phyloP scores from a whole-genome alignment of 305 asterid genomes.

The Fraxinus sp. region DNA sequence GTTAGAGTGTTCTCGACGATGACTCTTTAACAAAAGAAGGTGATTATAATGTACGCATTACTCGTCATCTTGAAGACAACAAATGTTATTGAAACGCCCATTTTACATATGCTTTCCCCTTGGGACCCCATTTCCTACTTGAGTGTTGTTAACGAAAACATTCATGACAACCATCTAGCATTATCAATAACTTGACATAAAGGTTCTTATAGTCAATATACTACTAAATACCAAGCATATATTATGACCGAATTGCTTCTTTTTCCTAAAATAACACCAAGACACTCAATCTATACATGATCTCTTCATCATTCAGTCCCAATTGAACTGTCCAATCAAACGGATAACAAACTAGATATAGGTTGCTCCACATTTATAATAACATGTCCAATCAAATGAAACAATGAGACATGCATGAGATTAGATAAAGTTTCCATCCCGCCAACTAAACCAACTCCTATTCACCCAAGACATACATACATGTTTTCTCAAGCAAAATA shows the following conservation, averaged over 20 bases:
- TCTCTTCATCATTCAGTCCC: not conserved
- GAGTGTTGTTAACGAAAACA: not conserved
- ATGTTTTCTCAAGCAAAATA: not conserved
- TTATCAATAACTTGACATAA: not conserved
- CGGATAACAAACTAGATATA: not conserved
- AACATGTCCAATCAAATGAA: not conserved
- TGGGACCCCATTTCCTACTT: not conserved
- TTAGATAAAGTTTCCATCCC: not conserved
- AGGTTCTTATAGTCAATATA: not conserved
- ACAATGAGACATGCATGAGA: not conserved
- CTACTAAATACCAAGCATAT: not conserved
- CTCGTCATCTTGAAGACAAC: not conserved
- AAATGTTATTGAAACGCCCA: not conserved
- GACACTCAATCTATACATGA: not conserved
- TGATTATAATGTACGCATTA: not conserved
- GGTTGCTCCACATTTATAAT: not conserved
- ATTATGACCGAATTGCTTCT: not conserved
- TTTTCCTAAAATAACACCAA: not conserved
- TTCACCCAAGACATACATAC: not conserved
- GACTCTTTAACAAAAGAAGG: not conserved
- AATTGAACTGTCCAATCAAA: not conserved
- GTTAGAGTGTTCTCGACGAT: not conserved
- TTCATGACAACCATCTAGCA: not conserved
- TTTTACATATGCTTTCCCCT: not conserved
- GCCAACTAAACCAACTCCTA: slow-evolving; percentile 1